These are phyloP conservation scores for Pseudogymnoascus sp. DNA, from an alignment of 2,329 filamentous ascomycete genomes.

Conservation along the genomic window DNA sequence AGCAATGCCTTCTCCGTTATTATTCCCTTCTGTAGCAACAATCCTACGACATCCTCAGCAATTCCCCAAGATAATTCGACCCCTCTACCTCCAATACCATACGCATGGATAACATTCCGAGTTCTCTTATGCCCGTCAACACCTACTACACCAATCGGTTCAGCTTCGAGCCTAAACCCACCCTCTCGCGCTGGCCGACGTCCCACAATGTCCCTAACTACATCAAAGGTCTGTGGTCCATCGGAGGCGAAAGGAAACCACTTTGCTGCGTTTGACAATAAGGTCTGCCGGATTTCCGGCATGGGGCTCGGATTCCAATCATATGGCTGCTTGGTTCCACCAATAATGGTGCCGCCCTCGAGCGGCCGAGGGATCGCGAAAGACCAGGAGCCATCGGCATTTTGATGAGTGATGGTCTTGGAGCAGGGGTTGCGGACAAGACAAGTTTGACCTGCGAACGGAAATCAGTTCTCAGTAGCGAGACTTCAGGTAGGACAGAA, in stretches of 20 bases:
- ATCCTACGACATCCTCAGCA: conserved; percentile 11
- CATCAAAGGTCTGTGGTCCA: conserved; percentile 32
- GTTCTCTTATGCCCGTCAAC: background rate
- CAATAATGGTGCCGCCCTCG: conserved; percentile 57
- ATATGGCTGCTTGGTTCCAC: conserved; percentile 56
- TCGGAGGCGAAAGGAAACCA: conserved; percentile 34
- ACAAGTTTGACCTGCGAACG: conserved; percentile 35
- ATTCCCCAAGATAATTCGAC: conserved; percentile 17
- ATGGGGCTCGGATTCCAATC: conserved; percentile 48
- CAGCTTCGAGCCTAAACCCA: conserved; percentile 22
- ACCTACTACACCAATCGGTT: conserved; percentile 1
- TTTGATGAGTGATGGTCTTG: conserved; percentile 50
- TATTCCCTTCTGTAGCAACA: background rate
- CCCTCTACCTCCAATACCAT: conserved; percentile 16
- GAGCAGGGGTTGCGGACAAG: conserved; percentile 38
- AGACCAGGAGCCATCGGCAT: conserved; percentile 54
- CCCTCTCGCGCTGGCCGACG: conserved; percentile 37
- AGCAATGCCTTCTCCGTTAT: background rate
- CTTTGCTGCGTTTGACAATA: conserved; percentile 39
- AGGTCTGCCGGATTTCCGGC: conserved; percentile 35
- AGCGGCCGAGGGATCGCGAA: conserved; percentile 56
- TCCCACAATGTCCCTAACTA: conserved; percentile 40
- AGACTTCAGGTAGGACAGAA: background rate
- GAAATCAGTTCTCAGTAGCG: background rate
- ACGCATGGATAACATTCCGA: conserved; percentile 19